These are phyloP conservation scores for Dendrocalamus sinicus DNA, from an alignment of 176 grass and related monocot genomes.

Conservation along the genomic window DNA sequence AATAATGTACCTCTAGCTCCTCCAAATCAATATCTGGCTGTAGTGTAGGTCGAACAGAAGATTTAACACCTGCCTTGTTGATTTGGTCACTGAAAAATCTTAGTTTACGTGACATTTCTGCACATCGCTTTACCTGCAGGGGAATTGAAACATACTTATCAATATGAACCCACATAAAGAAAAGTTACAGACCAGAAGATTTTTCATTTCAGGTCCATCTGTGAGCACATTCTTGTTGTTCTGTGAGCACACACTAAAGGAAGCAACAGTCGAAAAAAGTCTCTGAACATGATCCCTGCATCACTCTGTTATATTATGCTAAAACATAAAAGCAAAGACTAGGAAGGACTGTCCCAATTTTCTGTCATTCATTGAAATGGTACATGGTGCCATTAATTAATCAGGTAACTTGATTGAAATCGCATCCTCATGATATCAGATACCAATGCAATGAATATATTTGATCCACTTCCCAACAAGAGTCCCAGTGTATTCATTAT, in stretches of 20 bases:
- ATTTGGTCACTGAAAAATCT: constrained; percentile 93
- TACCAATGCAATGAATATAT: constrained; percentile 11
- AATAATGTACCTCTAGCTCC: constrained; percentile 79
- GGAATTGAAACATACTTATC: background rate
- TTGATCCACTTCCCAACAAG: constrained; percentile 1
- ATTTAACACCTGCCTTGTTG: constrained; percentile 69
- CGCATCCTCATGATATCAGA: background rate
- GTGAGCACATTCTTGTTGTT: background rate
- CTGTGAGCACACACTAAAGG: background rate
- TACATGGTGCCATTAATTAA: background rate
- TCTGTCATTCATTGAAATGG: background rate
- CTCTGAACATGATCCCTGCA: background rate
- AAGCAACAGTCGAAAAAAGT: constrained; percentile 5
- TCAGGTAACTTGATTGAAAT: constrained; percentile 6
- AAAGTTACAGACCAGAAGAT: background rate
- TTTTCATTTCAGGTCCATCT: background rate
- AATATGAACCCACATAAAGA: constrained; percentile 21
- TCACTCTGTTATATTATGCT: background rate
- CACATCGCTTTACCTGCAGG: constrained; percentile 84
- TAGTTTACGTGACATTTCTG: constrained; percentile 96
- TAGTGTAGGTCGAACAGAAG: constrained; percentile 67
- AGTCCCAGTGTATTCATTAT: background rate
- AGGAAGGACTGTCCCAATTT: background rate
- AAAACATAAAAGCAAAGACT: background rate
- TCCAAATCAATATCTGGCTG: constrained; percentile 94